Evolutionary conservation across 768 basidiomycete genomes (phyloP).

Genomic region (Trametes punicea): DNA sequence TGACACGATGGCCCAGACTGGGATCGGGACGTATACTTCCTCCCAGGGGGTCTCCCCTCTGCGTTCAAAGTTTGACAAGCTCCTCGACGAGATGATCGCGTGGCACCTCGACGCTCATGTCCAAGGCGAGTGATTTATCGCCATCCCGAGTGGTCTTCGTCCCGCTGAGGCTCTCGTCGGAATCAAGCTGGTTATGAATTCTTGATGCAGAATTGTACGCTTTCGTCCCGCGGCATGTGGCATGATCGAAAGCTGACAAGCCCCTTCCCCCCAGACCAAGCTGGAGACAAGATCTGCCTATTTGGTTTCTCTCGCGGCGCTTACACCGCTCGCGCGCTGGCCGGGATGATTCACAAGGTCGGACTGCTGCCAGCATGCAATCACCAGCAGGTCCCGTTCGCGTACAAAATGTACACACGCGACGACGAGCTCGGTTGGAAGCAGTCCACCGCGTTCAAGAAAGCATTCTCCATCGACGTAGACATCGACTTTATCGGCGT

Average conservation of each 20-base stretch:
- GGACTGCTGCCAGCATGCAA: constrained; percentile 70
- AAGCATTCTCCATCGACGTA: constrained; percentile 70
- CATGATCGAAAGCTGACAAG: background rate
- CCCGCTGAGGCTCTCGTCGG: background rate
- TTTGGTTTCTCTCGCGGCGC: constrained; percentile 83
- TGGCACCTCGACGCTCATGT: constrained; percentile 65
- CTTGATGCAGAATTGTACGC: constrained; percentile 70
- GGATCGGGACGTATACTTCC: constrained; percentile 69
- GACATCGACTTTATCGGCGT: constrained; percentile 73
- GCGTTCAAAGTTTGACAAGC: constrained; percentile 50
- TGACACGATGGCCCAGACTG: constrained; percentile 42
- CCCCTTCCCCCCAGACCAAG: constrained; percentile 42
- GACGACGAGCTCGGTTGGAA: constrained; percentile 58
- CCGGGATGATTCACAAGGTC: constrained; percentile 75
- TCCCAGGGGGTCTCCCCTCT: constrained; percentile 58
- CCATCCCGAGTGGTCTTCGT: background rate
- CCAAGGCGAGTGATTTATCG: constrained; percentile 45
- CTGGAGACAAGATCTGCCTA: constrained; percentile 71
- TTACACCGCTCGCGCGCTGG: constrained; percentile 65
- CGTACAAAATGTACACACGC: constrained; percentile 67
- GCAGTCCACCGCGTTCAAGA: constrained; percentile 68
- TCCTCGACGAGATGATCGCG: constrained; percentile 58
- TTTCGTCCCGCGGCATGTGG: too few relatives aligned
- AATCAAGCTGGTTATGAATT: constrained; percentile 67
- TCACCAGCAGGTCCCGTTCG: constrained; percentile 75